Conservation (phyloP, 805 yeast species). For the Nakazawaea sp. region DNA sequence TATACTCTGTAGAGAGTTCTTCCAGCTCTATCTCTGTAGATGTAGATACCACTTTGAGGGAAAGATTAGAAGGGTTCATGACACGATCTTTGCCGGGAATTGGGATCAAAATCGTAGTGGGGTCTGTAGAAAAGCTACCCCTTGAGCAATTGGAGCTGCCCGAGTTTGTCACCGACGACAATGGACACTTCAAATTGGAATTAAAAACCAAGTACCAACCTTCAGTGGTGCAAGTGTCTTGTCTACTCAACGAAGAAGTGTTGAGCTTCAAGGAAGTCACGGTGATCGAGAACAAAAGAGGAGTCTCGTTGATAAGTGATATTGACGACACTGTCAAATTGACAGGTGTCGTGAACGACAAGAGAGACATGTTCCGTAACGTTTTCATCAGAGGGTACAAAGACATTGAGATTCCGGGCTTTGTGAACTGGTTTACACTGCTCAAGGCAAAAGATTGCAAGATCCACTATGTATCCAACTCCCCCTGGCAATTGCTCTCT, state of each 20-base stretch:
- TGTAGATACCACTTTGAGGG: slow-evolving; percentile 45
- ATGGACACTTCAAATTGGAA: slow-evolving; percentile 58
- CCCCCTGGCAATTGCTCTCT: slow-evolving; percentile 85
- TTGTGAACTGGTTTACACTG: slow-evolving; percentile 64
- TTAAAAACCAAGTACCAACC: slow-evolving; percentile 58
- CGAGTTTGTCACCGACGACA: slow-evolving; percentile 46
- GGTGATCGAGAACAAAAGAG: slow-evolving; percentile 26
- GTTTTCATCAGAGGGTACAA: slow-evolving; percentile 61
- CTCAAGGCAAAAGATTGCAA: slow-evolving; percentile 38
- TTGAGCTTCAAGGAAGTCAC: slow-evolving; percentile 38
- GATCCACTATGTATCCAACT: slow-evolving; percentile 89
- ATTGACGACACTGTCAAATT: slow-evolving; percentile 90
- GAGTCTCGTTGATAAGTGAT: slow-evolving; percentile 73
- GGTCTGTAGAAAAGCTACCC: slow-evolving; percentile 33
- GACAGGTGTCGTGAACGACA: slow-evolving; percentile 88
- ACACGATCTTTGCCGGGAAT: slow-evolving; percentile 59
- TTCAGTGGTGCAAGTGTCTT: slow-evolving; percentile 43
- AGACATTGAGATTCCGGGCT: slow-evolving; percentile 69
- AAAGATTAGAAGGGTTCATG: slow-evolving; percentile 64
- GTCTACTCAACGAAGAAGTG: slow-evolving; percentile 39
- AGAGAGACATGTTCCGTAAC: slow-evolving; percentile 73
- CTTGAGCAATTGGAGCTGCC: slow-evolving; percentile 21
- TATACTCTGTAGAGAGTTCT: slow-evolving; percentile 15
- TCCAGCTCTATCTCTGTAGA: slow-evolving; percentile 4
- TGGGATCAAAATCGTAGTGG: slow-evolving; percentile 46